Evolutionary conservation across 257 asterid genomes (phyloP).

Genomic region (Solanum pennellii): DNA sequence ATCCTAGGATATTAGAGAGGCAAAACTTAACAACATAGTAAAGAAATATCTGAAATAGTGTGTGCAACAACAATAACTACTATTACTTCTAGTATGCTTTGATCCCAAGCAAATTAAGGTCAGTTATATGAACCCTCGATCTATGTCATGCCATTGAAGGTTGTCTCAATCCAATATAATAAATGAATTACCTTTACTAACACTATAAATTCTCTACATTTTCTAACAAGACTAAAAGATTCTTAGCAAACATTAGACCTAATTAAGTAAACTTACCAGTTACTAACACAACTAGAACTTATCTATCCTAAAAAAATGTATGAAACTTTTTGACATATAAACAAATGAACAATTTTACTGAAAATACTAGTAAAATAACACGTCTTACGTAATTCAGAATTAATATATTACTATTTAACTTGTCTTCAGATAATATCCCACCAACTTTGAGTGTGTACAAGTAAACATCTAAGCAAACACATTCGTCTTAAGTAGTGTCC

Average conservation of each 20-base stretch:
- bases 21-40: background rate
- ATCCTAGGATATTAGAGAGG: slow-evolving; percentile 7
- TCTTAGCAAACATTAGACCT: background rate
- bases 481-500: no score
- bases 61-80: background rate
- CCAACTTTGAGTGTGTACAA: no score
- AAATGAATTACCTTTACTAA: background rate
- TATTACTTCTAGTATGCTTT: background rate
- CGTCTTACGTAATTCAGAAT: no score
- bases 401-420: no score
- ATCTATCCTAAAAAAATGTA: background rate
- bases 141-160: background rate
- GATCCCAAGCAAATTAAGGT: background rate
- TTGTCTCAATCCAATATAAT: background rate
- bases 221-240: background rate
- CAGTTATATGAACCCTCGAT: background rate
- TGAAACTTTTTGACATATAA: background rate
- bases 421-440: fast-evolving
- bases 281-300: background rate
- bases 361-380: background rate
- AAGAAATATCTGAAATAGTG: background rate
- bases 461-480: no score
- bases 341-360: background rate
- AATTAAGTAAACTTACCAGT: background rate
- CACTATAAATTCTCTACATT: background rate